Evolutionary conservation across 495 filamentous ascomycete genomes (phyloP).

Genomic region (Penicillium herquei): DNA sequence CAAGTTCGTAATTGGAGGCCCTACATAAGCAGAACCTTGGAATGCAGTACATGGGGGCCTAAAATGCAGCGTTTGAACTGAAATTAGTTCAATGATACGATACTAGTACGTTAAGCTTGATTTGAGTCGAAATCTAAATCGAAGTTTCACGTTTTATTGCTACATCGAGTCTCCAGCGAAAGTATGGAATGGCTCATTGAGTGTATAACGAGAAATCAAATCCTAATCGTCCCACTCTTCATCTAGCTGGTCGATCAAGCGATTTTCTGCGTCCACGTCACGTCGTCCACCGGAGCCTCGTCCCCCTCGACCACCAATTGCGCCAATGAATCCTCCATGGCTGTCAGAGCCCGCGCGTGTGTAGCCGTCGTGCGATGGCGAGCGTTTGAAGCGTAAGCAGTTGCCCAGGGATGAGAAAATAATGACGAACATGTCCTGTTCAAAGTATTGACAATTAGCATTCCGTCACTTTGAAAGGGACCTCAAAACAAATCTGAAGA

Average conservation of each 20-base stretch:
- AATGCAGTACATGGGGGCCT: too few relatives aligned
- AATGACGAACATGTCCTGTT: slow-evolving; percentile 80
- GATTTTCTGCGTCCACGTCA: slow-evolving; percentile 79
- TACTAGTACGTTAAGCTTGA: too few relatives aligned
- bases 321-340: slow-evolving; percentile 34
- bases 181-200: too few relatives aligned
- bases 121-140: too few relatives aligned
- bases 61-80: too few relatives aligned
- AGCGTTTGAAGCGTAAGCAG: slow-evolving; percentile 51
- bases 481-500: background rate
- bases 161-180: too few relatives aligned
- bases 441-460: slow-evolving; percentile 16
- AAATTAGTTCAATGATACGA: too few relatives aligned
- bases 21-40: too few relatives aligned
- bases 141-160: too few relatives aligned
- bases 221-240: slow-evolving; percentile 69
- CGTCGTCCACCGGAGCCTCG: slow-evolving; percentile 39
- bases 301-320: slow-evolving; percentile 40
- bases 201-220: background rate
- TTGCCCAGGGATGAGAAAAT: slow-evolving; percentile 71
- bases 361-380: slow-evolving; percentile 53
- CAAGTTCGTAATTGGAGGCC: too few relatives aligned
- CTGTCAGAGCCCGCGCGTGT: slow-evolving; percentile 40
- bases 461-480: background rate
- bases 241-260: slow-evolving; percentile 92